Conservation (phyloP, 1,139 yeast species). For the Trichomonascaceae sp. region DNA sequence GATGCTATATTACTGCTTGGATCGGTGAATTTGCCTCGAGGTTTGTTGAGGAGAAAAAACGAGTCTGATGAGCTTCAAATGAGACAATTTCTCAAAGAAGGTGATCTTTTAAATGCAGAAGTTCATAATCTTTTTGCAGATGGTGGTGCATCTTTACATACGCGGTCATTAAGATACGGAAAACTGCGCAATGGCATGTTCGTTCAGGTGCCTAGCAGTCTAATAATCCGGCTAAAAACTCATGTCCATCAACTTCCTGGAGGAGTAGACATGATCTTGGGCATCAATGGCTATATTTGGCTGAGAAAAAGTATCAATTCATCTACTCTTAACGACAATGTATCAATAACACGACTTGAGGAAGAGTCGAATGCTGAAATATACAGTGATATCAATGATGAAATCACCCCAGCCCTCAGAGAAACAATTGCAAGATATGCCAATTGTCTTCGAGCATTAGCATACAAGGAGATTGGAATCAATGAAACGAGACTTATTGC, state of each 20-base stretch:
- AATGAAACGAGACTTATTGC: conserved; percentile 71
- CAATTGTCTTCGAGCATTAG: conserved; percentile 75
- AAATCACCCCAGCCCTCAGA: conserved; percentile 54
- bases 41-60: conserved; percentile 85
- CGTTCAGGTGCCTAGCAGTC: conserved; percentile 70
- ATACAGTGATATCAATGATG: conserved; percentile 84
- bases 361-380: conserved; percentile 96
- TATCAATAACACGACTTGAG: conserved; percentile 78
- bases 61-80: conserved; percentile 95
- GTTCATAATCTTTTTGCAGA: conserved; percentile 85
- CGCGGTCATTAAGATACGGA: conserved; percentile 91
- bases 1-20: conserved; percentile 92
- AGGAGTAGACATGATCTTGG: conserved; percentile 79
- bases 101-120: conserved; percentile 94
- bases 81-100: conserved; percentile 91
- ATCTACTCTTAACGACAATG: conserved; percentile 34
- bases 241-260: conserved; percentile 88
- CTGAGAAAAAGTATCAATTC: conserved; percentile 60
- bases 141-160: conserved; percentile 91
- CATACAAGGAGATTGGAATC: conserved; percentile 77
- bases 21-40: conserved; percentile 95
- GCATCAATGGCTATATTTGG: conserved; percentile 96
- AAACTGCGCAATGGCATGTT: conserved; percentile 89
- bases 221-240: conserved; percentile 76
- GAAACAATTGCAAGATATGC: conserved; percentile 78